Percentiles rank a stretch among this genome's conserved stretches.
Evolutionary conservation across 495 filamentous ascomycete genomes (phyloP).

Genomic region (Neurospora tetraspora): DNA sequence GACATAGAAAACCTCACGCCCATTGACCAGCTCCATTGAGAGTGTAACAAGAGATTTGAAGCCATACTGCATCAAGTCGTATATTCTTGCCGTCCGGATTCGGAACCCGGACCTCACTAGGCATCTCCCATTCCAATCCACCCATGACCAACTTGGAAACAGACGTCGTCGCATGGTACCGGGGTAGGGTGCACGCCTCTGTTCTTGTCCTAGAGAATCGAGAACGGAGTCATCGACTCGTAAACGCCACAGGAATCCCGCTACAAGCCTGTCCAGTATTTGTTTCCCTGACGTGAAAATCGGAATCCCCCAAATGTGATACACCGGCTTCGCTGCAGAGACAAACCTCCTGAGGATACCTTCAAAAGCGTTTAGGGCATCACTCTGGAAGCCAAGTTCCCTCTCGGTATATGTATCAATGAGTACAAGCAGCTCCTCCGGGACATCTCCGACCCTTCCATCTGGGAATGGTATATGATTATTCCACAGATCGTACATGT

Average conservation of each 20-base stretch:
- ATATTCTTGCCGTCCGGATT: neutral
- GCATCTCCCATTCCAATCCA: neutral
- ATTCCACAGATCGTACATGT: neutral
- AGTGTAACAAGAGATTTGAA: neutral
- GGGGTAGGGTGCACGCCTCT: neutral
- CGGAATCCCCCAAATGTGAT: slow-evolving; percentile 1
- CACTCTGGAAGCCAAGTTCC: neutral
- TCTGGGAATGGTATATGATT: neutral
- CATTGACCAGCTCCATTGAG: neutral
- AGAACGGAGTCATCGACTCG: neutral
- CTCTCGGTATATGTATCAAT: neutral
- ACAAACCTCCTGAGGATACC: neutral
- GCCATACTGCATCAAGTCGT: neutral
- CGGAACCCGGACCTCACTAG: neutral
- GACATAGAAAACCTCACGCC: neutral
- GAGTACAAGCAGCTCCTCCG: neutral
- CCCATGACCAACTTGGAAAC: slow-evolving; percentile 1
- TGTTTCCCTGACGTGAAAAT: neutral
- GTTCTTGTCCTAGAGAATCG: neutral
- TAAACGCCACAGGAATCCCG: neutral
- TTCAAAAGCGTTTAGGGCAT: neutral
- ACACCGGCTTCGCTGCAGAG: neutral
- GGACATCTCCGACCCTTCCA: neutral
- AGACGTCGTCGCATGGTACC: neutral
- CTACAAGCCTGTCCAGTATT: neutral